Conservation (phyloP, 1,284 basidiomycete genomes). For the Irpex sp. region DNA sequence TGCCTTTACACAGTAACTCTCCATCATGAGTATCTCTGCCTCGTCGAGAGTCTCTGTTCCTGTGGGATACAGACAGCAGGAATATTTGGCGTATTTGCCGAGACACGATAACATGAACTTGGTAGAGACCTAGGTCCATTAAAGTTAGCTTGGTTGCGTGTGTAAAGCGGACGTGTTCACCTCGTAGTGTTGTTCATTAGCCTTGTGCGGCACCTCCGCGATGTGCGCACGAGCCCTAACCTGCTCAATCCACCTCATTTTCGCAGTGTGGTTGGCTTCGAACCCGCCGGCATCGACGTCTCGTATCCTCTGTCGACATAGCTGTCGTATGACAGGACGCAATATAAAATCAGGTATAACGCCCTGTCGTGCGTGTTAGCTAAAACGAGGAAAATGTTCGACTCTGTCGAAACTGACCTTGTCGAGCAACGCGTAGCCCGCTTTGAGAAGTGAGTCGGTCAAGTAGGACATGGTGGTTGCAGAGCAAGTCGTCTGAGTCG, state of each 20-base stretch:
- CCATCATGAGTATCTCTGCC: slow-evolving; percentile 69
- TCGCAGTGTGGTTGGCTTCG: slow-evolving; percentile 61
- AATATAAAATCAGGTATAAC: slow-evolving; percentile 62
- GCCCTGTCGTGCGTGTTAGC: slow-evolving; percentile 33
- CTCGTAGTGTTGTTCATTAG: slow-evolving; percentile 82
- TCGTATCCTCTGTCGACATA: slow-evolving; percentile 58
- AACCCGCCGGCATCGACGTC: slow-evolving; percentile 62
- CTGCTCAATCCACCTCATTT: slow-evolving; percentile 61
- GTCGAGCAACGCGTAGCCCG: slow-evolving; percentile 27
- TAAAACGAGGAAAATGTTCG: neutral
- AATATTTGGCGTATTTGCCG: slow-evolving; percentile 66
- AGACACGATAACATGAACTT: slow-evolving; percentile 65
- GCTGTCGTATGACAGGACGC: slow-evolving; percentile 54
- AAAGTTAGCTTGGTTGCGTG: neutral
- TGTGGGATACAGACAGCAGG: slow-evolving; percentile 68
- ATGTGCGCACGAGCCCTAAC: slow-evolving; percentile 52
- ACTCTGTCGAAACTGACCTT: slow-evolving; percentile 16
- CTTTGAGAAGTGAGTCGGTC: slow-evolving; percentile 12
- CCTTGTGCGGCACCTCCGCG: slow-evolving; percentile 67
- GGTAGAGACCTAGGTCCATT: slow-evolving; percentile 50
- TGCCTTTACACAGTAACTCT: slow-evolving; percentile 71
- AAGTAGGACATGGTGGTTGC: slow-evolving; percentile 9
- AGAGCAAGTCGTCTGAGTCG: slow-evolving; percentile 2
- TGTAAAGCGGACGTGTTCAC: slow-evolving; percentile 29
- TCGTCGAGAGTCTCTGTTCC: slow-evolving; percentile 64